Evolutionary conservation across 164 flowering plant species (phyloP), one percentile per base, ranked within the genome.

Genomic region (Kingdonia uniflora): DNA sequence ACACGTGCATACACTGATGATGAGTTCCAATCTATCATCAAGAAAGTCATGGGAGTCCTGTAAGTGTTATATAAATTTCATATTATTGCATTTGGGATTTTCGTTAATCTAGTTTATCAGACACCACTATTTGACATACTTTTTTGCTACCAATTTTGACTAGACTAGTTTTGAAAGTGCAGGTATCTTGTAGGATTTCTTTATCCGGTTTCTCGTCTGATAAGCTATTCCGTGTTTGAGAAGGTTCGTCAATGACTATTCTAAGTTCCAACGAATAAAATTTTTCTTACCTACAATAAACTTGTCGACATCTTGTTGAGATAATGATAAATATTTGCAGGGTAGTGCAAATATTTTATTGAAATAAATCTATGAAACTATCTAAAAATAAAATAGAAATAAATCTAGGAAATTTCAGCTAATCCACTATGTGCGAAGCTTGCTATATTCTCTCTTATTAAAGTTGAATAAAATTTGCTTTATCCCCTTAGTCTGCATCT

Each of bases 151-250:
- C 22, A 51, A 21, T 55, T 51, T 60, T 52, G 16, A 48, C 24
- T 57, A 37, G 44, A 14, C 15, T 57, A 25, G 42, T 57, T 65
- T 59, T 40, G 51, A 60, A 46, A 65, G 68, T 42, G 65, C 82
- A 92, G 99, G 76, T 88, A 92, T 59, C 73, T 92, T 7, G 66
- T 92, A 68, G 99, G 99, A 54, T 92, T 86, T 74, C 92, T 92
- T 49, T 88, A 82, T 52, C 97, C 99, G 67, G 71, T 88, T 43
- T 92, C 99, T 59, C 87, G 97, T 44, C 74, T 92, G 52, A 86
- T 92, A 68, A 88, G 99, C 68, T 86, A 76, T 60, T 76, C 91
- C 37, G 99, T 82, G 22, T 81, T 72, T 64, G 99, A 92, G 80
- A 92, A 92, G 99, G 99, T 92, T 65, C 52, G 75, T 23, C 45